These are phyloP conservation scores for Penicillium tannophilum DNA, from an alignment of 495 filamentous ascomycete species.

Conservation along the genomic window DNA sequence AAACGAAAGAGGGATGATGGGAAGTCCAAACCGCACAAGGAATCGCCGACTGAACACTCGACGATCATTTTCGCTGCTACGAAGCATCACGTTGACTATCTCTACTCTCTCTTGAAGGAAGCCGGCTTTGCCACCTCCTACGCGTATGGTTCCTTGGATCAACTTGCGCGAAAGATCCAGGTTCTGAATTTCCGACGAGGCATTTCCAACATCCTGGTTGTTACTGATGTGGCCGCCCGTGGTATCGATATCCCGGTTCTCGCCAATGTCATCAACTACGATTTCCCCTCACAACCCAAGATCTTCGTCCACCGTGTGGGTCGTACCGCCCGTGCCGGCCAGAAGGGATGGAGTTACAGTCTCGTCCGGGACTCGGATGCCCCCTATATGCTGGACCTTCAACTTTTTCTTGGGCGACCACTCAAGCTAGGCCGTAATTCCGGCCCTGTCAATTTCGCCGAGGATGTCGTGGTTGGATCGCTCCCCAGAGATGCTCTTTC, in stretches of 20 bases:
- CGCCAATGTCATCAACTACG: constrained; percentile 98
- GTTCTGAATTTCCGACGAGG: constrained; percentile 85
- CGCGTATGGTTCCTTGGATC: constrained; percentile 90
- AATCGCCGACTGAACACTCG: constrained; percentile 63
- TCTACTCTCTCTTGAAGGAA: constrained; percentile 68
- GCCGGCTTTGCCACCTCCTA: constrained; percentile 89
- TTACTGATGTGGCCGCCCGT: constrained; percentile 94
- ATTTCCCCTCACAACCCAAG: constrained; percentile 96
- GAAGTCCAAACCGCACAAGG: constrained; percentile 33
- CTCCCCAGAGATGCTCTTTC: constrained; percentile 71
- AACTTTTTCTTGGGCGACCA: constrained; percentile 84
- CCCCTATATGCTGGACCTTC: constrained; percentile 91
- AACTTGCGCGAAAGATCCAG: constrained; percentile 86
- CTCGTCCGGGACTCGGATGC: constrained; percentile 81
- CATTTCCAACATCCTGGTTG: constrained; percentile 86
- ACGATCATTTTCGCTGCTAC: constrained; percentile 94
- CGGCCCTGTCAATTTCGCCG: constrained; percentile 66
- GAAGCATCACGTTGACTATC: constrained; percentile 97
- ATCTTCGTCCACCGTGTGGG: constrained; percentile 96
- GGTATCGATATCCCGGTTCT: constrained; percentile 97
- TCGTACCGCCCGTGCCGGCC: constrained; percentile 89
- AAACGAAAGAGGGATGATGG: constrained; percentile 69
- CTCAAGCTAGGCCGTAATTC: constrained; percentile 65
- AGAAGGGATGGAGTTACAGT: constrained; percentile 91
- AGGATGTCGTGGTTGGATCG: constrained; percentile 78